Percentiles rank a stretch among this genome's conserved stretches.
These are phyloP conservation scores for Austroboletus eburneus DNA, from an alignment of 768 basidiomycete genomes.

Conservation along the genomic window DNA sequence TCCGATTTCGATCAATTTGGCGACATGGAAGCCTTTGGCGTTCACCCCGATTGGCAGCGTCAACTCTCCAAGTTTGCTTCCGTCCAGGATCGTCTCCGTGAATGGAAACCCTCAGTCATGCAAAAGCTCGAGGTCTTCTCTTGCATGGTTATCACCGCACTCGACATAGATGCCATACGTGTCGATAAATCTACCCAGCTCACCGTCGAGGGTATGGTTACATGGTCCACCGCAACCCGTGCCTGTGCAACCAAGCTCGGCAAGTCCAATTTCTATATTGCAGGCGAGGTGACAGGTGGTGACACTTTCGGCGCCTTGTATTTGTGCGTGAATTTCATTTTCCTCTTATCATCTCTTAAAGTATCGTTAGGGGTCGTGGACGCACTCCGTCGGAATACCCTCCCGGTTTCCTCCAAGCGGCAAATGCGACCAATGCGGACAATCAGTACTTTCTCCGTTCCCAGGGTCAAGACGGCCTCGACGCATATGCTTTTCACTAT, in stretches of 20 bases:
- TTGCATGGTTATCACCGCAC: constrained; percentile 82
- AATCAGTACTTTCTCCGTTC: constrained; percentile 80
- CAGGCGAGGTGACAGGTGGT: constrained; percentile 94
- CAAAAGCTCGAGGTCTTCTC: constrained; percentile 72
- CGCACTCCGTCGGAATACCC: constrained; percentile 73
- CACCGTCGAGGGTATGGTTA: constrained; percentile 72
- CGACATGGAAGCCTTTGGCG: constrained; percentile 97
- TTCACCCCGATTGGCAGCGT: constrained; percentile 91
- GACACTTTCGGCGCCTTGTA: constrained; percentile 87
- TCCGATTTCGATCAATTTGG: constrained; percentile 96
- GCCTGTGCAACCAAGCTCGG: constrained; percentile 66
- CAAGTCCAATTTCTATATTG: constrained; percentile 87
- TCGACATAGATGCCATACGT: constrained; percentile 92
- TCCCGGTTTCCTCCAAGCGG: constrained; percentile 61
- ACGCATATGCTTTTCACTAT: constrained; percentile 88
- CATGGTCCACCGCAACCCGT: constrained; percentile 72
- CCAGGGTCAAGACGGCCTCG: constrained; percentile 56
- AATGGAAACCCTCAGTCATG: constrained; percentile 83
- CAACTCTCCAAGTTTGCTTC: constrained; percentile 94
- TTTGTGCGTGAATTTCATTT: constrained; percentile 46
- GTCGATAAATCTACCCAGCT: constrained; percentile 94
- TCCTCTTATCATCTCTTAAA: not conserved
- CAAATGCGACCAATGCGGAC: constrained; percentile 56
- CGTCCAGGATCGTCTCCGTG: constrained; percentile 91
- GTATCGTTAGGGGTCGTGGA: constrained; percentile 68